Evolutionary conservation across 2,329 filamentous ascomycete species (phyloP).

Genomic region (Alternaria burnsii): DNA sequence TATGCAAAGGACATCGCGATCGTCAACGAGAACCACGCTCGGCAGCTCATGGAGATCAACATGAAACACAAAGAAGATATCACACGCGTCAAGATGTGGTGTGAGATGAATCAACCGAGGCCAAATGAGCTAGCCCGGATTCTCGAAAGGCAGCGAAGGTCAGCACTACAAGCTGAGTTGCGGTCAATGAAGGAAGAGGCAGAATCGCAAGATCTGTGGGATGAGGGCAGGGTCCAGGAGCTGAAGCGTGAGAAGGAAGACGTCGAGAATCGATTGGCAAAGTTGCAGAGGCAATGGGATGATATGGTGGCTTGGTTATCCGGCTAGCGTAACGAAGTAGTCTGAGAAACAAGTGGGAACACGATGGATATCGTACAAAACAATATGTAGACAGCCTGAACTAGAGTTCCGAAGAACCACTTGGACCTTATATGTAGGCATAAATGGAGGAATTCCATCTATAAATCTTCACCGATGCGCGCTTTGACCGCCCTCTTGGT

Average conservation of each 20-base stretch:
- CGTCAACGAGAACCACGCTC: neutral
- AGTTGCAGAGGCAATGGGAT: neutral
- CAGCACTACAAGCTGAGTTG: neutral
- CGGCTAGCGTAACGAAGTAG: neutral
- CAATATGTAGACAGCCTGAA: accelerated
- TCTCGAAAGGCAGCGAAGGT: neutral
- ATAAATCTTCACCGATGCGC: neutral
- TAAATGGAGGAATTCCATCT: accelerated
- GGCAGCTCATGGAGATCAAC: neutral
- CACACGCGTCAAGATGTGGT: neutral
- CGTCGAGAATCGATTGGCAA: neutral
- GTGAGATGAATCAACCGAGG: neutral
- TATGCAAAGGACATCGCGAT: neutral
- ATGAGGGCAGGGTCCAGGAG: neutral
- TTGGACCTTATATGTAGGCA: neutral
- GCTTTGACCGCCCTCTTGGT: neutral
- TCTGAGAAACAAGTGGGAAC: neutral
- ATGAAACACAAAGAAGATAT: neutral
- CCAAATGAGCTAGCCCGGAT: neutral
- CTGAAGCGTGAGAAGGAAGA: neutral
- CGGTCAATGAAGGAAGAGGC: neutral
- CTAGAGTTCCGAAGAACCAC: accelerated
- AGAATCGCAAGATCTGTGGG: neutral
- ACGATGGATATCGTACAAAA: neutral
- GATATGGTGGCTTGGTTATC: neutral